These are phyloP conservation scores for Nakazawaea ernobii DNA, from an alignment of 805 yeast species.

Conservation along the genomic window DNA sequence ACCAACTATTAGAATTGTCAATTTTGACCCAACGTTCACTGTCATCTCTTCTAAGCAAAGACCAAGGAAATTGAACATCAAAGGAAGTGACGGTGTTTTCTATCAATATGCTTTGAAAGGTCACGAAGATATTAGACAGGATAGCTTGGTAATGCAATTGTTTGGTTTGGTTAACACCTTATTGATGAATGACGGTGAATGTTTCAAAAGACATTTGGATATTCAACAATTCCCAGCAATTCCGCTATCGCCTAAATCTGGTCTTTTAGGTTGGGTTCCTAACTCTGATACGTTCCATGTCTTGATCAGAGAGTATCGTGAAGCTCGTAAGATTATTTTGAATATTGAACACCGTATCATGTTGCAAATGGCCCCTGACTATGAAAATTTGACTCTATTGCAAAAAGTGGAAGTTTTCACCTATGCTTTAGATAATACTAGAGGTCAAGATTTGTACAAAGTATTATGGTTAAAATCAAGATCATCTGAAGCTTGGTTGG, in stretches of 20 bases:
- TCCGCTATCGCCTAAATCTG: slow-evolving; percentile 96
- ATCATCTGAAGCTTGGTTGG: slow-evolving; percentile 96
- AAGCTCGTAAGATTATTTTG: slow-evolving; percentile 78
- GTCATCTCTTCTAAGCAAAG: slow-evolving; percentile 95
- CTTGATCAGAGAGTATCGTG: slow-evolving; percentile 86
- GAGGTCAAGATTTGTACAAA: slow-evolving; percentile 93
- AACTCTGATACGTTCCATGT: slow-evolving; percentile 96
- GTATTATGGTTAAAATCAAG: slow-evolving; percentile 95
- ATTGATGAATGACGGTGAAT: slow-evolving; percentile 84
- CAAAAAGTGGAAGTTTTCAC: slow-evolving; percentile 97
- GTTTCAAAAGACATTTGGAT: slow-evolving; percentile 91
- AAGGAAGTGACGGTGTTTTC: slow-evolving; percentile 89
- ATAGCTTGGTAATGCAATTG: slow-evolving; percentile 94
- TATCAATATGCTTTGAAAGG: slow-evolving; percentile 84
- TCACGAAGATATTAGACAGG: slow-evolving; percentile 97
- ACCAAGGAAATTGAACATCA: slow-evolving; percentile 76
- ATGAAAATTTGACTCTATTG: slow-evolving; percentile 79
- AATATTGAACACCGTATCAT: slow-evolving; percentile 93
- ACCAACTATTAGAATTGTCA: slow-evolving; percentile 63
- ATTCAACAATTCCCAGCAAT: slow-evolving; percentile 90
- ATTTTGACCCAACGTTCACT: slow-evolving; percentile 76
- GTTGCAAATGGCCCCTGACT: slow-evolving; percentile 97
- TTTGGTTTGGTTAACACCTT: slow-evolving; percentile 93
- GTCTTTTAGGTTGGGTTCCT: slow-evolving; percentile 94
- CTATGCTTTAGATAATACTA: slow-evolving; percentile 88